Conservation (phyloP, 805 yeast species). For the Nakazawaea siamensis region DNA sequence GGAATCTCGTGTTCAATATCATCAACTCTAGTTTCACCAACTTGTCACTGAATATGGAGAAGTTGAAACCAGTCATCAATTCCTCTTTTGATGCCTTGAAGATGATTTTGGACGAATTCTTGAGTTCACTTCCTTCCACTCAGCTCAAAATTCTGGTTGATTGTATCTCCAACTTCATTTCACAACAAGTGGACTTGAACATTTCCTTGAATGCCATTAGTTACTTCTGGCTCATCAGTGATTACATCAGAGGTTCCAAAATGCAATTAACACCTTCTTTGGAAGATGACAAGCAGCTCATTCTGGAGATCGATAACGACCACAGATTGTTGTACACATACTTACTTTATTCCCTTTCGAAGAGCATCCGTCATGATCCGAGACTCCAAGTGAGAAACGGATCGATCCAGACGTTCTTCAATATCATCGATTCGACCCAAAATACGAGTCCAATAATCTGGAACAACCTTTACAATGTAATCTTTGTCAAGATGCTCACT, state of each 20-base stretch:
- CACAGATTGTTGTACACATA: conserved; percentile 52
- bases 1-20: conserved; percentile 67
- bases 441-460: conserved; percentile 35
- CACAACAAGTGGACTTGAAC: conserved; percentile 68
- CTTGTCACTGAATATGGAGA: conserved; percentile 24
- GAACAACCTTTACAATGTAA: conserved; percentile 58
- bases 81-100: conserved; percentile 79
- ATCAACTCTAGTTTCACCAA: conserved; percentile 44
- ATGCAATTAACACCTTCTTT: conserved; percentile 16
- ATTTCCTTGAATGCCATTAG: conserved; percentile 88
- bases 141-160: conserved; percentile 62
- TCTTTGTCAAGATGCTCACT: conserved; percentile 45
- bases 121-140: conserved; percentile 60
- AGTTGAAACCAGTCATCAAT: conserved; percentile 43
- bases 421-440: conserved; percentile 71
- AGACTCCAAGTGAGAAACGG: conserved; percentile 85
- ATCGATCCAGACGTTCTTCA: conserved; percentile 79
- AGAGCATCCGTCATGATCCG: conserved; percentile 44
- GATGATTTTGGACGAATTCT: conserved; percentile 77
- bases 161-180: conserved; percentile 61
- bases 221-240: conserved; percentile 88
- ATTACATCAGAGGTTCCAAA: conserved; percentile 32
- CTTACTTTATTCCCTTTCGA: conserved; percentile 51
- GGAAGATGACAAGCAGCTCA: conserved; percentile 15
- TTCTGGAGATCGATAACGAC: conserved; percentile 6